These are phyloP conservation scores for Aspergillus brunneoviolaceus DNA, from an alignment of 2,329 filamentous ascomycete species.

Conservation along the genomic window DNA sequence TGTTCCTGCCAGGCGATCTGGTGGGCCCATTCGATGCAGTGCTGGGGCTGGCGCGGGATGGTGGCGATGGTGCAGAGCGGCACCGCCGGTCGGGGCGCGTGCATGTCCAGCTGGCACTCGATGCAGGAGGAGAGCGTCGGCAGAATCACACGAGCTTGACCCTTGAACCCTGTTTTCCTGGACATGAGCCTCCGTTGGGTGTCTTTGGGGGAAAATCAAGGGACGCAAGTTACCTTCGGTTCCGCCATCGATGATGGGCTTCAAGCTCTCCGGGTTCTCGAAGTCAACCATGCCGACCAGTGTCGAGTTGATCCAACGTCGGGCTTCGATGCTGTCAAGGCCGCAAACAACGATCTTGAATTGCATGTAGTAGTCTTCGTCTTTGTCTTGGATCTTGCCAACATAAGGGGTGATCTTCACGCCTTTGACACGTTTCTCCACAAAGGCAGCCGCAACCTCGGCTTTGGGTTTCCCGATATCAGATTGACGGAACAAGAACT, in stretches of 20 bases:
- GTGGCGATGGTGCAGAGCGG: conserved; percentile 95
- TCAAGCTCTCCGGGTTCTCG: conserved; percentile 78
- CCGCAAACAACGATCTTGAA: conserved; percentile 94
- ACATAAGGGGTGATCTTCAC: conserved; percentile 94
- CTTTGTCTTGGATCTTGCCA: conserved; percentile 93
- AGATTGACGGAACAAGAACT: conserved; percentile 88
- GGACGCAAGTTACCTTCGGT: conserved; percentile 66
- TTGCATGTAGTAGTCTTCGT: conserved; percentile 94
- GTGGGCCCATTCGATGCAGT: conserved; percentile 98
- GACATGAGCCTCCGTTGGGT: conserved; percentile 16
- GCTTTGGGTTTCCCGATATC: conserved; percentile 95
- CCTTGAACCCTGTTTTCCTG: conserved; percentile 73
- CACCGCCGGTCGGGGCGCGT: conserved; percentile 93
- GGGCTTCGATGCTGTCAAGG: conserved; percentile 92
- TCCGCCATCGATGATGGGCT: conserved; percentile 92
- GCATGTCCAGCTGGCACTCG: conserved; percentile 98
- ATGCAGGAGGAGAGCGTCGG: conserved; percentile 94
- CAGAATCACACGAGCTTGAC: conserved; percentile 87
- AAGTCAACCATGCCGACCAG: conserved; percentile 86
- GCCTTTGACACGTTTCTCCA: conserved; percentile 83
- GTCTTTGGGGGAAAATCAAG: background rate
- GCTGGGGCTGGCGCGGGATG: conserved; percentile 93
- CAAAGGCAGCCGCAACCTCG: conserved; percentile 86
- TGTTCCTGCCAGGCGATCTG: conserved; percentile 95
- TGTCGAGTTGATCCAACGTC: conserved; percentile 97